These are phyloP conservation scores for Cyclospora cayetanensis DNA, from an alignment of 169 alveolate species.

Conservation along the genomic window DNA sequence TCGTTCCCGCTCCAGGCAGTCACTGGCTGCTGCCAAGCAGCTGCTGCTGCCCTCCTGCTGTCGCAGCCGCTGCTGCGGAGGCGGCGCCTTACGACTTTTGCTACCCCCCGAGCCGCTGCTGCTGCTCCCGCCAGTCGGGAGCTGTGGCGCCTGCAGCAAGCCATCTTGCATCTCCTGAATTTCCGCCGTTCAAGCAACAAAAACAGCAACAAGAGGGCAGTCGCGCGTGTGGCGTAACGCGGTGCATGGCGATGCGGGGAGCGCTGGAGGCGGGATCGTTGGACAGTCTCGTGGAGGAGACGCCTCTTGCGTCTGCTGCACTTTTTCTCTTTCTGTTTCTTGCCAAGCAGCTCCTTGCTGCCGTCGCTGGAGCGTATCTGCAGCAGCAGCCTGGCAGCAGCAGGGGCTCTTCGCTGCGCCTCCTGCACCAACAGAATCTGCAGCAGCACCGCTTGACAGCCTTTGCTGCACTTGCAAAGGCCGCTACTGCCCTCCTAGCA, in stretches of 20 bases:
- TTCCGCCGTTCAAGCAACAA: background rate
- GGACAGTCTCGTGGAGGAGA: background rate
- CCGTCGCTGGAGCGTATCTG: constrained; percentile 21
- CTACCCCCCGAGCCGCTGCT: constrained; percentile 54
- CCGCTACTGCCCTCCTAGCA: background rate
- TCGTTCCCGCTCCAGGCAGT: constrained; percentile 25
- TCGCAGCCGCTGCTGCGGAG: constrained; percentile 27
- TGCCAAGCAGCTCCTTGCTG: constrained; percentile 33
- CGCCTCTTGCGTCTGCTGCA: background rate
- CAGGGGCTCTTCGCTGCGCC: constrained; percentile 17
- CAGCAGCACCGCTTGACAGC: background rate
- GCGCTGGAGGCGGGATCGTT: background rate
- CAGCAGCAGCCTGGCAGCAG: constrained; percentile 31
- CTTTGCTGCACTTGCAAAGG: background rate
- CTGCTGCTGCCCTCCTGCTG: constrained; percentile 51
- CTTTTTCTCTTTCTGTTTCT: constrained; percentile 30
- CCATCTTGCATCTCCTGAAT: too few relatives aligned
- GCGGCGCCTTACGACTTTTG: constrained; percentile 7
- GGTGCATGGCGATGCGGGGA: background rate
- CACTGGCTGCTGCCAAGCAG: constrained; percentile 57
- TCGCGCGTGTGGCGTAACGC: too few relatives aligned
- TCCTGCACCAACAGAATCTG: background rate
- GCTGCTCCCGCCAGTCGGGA: background rate
- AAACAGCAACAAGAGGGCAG: constrained; percentile 7
- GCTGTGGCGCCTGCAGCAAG: background rate